A percentile compares a stretch with the other conserved stretches of the same genome.
phyloP scores from a whole-genome alignment of 306 rosid species.

The Sphenostylis stenocarpa region DNA sequence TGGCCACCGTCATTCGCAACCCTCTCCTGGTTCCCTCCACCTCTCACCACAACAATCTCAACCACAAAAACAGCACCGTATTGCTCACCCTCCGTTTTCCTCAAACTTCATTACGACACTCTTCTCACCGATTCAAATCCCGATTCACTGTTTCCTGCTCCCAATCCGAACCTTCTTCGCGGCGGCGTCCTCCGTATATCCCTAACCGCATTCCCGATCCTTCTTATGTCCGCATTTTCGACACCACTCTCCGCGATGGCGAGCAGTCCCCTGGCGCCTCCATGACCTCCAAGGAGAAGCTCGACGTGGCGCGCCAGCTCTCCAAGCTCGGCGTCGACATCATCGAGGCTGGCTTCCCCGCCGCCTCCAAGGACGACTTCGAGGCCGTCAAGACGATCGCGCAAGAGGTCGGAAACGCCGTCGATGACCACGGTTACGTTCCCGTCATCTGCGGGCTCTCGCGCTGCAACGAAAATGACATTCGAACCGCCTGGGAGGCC shows the following conservation, averaged over 20 bases:
- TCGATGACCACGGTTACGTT: conserved; percentile 64
- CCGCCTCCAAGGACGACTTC: conserved; percentile 78
- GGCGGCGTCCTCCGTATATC: conserved; percentile 70
- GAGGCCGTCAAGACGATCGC: conserved; percentile 81
- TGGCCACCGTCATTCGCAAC: conserved; percentile 33
- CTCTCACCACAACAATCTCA: background rate
- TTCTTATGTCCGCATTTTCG: conserved; percentile 75
- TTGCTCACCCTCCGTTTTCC: conserved; percentile 33
- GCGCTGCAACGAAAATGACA: conserved; percentile 80
- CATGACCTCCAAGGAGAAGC: conserved; percentile 82
- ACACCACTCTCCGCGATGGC: conserved; percentile 98
- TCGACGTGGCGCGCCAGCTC: conserved; percentile 86
- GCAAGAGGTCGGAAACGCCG: conserved; percentile 71
- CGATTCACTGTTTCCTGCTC: conserved; percentile 34
- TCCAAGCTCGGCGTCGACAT: conserved; percentile 89
- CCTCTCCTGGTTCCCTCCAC: conserved; percentile 19
- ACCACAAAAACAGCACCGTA: background rate
- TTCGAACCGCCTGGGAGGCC: conserved; percentile 89
- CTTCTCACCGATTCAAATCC: background rate
- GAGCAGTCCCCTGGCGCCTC: conserved; percentile 99
- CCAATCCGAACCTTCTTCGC: conserved; percentile 1
- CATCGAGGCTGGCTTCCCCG: conserved; percentile 94
- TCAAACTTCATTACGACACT: background rate
- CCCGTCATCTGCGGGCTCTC: conserved; percentile 94
- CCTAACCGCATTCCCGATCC: conserved; percentile 88